Base-by-base conservation (phyloP, 2,329 filamentous ascomycete species). In the Dactylella cylindrospora region DNA sequence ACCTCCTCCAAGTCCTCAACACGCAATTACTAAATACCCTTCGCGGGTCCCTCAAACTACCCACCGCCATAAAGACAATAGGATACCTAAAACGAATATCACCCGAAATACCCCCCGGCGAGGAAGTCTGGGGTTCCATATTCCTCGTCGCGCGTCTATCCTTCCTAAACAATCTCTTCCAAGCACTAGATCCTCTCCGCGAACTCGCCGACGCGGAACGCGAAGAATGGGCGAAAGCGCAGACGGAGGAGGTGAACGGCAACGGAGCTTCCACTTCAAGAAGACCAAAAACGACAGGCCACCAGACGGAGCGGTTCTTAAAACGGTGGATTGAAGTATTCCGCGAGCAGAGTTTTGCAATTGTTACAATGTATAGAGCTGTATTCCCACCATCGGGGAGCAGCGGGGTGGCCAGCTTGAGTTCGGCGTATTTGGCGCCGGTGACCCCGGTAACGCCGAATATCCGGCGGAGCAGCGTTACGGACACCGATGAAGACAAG, bases 281-380 rank as follows among this genome's bases (percentile, higher is more conserved):
- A 39, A 45, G 17, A n/a, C 13, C 12, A 5, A 61, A 47, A 36
- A 39, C 41, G 12, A 53, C 55, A 5, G 91, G 91, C 0, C 90
- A 95, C 70, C 93, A 97, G 72, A 96, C 90, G 0, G 93, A 97
- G 72, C 81, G 90, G 45, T 98, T 90, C 69, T 76, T 98, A 35
- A 98, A 97, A 73, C 82, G 90, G 40, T 98, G 95, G 73, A 88
- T 98, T 68, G 93, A 98, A 71, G 90, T 98, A 22, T 97, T 97
- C 72, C 86, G 93, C 46, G 93, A 98, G 73, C 93, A 98, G 73
- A 95, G 88, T 71, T 98, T 98, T 72, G 87, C 85, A 35, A 95
- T 97, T 61, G 83, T 97, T 22, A 95, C 89, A 57, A 89, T 97
- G 79, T 96, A 94, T 73, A 88, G 85, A 69, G 93, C 86, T 69